These are phyloP conservation scores for Globisporangium emineosum DNA, from an alignment of 352 stramenopile genomes.

Conservation along the genomic window DNA sequence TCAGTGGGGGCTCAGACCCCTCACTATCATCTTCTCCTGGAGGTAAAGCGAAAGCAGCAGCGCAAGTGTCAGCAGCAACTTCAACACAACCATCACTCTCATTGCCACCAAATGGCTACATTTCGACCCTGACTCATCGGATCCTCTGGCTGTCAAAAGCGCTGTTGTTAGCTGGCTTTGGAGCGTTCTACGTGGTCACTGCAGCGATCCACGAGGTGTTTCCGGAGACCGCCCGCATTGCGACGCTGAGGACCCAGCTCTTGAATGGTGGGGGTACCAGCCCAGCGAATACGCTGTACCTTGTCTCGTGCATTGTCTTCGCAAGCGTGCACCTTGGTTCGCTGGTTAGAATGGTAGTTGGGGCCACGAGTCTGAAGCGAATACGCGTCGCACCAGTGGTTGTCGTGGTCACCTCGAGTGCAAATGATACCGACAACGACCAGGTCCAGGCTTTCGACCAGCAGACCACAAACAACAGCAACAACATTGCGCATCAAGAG, in stretches of 20 bases:
- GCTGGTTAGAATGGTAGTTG: not conserved
- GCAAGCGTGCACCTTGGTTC: not conserved
- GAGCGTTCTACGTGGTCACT: not conserved
- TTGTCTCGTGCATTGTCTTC: slow-evolving; percentile 3
- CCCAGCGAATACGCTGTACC: not conserved
- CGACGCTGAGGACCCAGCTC: not conserved
- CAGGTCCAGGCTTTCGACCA: slow-evolving; percentile 2
- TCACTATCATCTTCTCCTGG: not conserved
- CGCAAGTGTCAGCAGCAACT: not conserved
- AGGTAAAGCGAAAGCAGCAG: not conserved
- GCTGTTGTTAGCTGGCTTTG: slow-evolving; percentile 1
- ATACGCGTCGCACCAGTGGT: not conserved
- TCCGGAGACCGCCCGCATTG: not conserved
- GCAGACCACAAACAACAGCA: not conserved
- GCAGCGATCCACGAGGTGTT: not conserved
- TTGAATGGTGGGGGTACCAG: not conserved
- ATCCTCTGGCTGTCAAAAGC: not conserved
- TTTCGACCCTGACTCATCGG: not conserved
- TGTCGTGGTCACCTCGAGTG: not conserved
- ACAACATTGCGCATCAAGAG: not conserved
- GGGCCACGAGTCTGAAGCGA: not conserved
- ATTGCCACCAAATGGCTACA: not conserved
- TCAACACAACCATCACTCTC: not conserved
- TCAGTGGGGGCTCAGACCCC: not conserved
- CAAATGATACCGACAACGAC: not conserved